phyloP scores from a whole-genome alignment of 1,284 basidiomycete species.

The Trametes versicolor region DNA sequence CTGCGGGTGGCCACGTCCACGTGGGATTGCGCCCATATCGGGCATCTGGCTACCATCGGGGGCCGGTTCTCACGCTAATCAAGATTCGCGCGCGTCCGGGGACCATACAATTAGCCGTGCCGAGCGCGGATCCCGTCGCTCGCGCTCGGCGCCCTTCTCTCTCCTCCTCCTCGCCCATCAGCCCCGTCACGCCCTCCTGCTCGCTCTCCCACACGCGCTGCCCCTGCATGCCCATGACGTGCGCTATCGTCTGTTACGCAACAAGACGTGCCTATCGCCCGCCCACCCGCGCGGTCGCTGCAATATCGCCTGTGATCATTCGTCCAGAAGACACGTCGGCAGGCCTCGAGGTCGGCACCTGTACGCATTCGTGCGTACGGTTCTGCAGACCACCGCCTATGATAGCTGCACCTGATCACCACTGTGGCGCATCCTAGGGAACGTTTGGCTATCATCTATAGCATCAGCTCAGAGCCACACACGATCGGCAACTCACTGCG shows the following conservation, averaged over 20 bases:
- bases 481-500: neutral
- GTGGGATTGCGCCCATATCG: neutral
- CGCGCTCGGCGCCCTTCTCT: neutral
- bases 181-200: neutral
- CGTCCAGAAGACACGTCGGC: neutral
- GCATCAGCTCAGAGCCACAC: neutral
- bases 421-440: neutral
- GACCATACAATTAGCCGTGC: conserved; percentile 15
- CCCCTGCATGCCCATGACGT: conserved; percentile 2
- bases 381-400: neutral
- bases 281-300: neutral
- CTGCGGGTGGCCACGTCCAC: neutral
- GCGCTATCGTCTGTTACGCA: neutral
- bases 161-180: neutral
- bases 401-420: neutral
- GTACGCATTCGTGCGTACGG: neutral
- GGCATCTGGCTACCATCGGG: conserved; percentile 5
- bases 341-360: neutral
- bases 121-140: conserved; percentile 23
- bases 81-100: conserved; percentile 9
- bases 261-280: neutral
- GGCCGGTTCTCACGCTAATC: conserved; percentile 1
- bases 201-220: conserved; percentile 3
- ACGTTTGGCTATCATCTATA: neutral
- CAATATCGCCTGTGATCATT: neutral